Evolutionary conservation across 139 green algal genomes (phyloP), one percentile per base, ranked within the genome.

Genomic region (Volvox reticuliferus): DNA sequence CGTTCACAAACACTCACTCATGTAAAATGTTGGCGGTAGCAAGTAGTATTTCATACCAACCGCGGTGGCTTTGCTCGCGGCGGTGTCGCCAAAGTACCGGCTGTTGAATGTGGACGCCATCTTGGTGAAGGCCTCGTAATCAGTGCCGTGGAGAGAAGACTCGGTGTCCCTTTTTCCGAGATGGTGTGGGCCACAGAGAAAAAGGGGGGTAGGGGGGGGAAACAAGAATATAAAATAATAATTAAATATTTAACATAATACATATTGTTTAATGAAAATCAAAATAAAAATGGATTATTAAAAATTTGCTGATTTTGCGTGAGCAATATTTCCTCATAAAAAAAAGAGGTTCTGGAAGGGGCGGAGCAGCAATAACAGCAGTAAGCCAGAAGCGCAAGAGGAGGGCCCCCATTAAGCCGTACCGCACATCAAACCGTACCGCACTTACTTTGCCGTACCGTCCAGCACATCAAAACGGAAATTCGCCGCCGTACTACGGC

Each of bases 1-100:
- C 73, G 28, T 33, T 2, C 24, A 79, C 73, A 18, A 1, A 78
- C 6, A 87, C 85, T 71, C 18, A 89, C 85, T 90, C 86, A 90
- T 90, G 86, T 90, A 90, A 19, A 90, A 90, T 50, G 86, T 90
- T 30, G 71, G 86, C 21, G 86, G 86, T 69, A 90, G 86, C 71
- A 90, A 75, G 73, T 90, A 90, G 26, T 76, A 22, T 69, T 90
- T 83, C 37, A 89, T 33, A 12, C 83, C 83, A 0, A 21, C 44
- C 28, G 5, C 37, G 17, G 44, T 12, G 2, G 26, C 50, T 22
- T 28, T 62, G 50, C 1, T 81, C 21, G 28, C 50, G 82, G 63
- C 32, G 12, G 63, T 24, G 35, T 62, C 55, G 12, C 30, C 50
- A 44, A 90, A 90, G 86, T 84, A 90, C n/a, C 30, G 50, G 30